These are phyloP conservation scores for Nepenthes mirabilis DNA, from an alignment of 148 eudicot genomes.

Conservation along the genomic window DNA sequence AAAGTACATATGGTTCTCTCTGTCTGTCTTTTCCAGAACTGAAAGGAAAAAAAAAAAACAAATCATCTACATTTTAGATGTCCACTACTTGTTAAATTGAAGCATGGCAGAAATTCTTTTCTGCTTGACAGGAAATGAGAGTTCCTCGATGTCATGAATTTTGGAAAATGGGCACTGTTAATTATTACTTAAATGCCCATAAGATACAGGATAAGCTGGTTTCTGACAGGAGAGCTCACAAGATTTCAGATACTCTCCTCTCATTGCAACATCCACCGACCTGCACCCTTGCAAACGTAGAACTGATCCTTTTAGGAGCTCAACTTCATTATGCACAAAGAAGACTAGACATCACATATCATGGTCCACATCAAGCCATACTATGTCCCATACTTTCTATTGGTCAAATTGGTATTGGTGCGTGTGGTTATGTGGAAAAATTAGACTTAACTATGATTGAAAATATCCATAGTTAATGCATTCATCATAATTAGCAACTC, in stretches of 20 bases:
- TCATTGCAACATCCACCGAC: conserved; percentile 88
- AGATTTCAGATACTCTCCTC: conserved; percentile 45
- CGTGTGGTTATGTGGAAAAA: conserved; percentile 77
- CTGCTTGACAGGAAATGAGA: conserved; percentile 37
- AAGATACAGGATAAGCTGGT: conserved; percentile 68
- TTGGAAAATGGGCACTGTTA: conserved; percentile 74
- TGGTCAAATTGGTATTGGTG: conserved; percentile 73
- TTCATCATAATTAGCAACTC: no score
- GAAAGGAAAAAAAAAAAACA: no score
- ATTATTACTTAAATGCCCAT: conserved; percentile 48
- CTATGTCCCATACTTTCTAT: conserved; percentile 69
- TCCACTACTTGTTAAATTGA: no score
- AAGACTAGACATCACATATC: conserved; percentile 83
- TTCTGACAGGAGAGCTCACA: conserved; percentile 50
- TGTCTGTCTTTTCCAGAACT: no score
- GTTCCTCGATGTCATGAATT: conserved; percentile 44
- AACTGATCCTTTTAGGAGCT: conserved; percentile 80
- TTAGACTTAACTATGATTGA: conserved; percentile 79
- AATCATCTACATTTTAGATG: no score
- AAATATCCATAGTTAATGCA: no score
- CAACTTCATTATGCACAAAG: conserved; percentile 77
- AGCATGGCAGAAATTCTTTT: conserved; percentile 7
- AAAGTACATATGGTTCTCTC: no score
- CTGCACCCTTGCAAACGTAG: conserved; percentile 76
- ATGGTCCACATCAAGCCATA: conserved; percentile 80